phyloP scores from a whole-genome alignment of 306 rosid genomes.

The Carpinus fangiana region DNA sequence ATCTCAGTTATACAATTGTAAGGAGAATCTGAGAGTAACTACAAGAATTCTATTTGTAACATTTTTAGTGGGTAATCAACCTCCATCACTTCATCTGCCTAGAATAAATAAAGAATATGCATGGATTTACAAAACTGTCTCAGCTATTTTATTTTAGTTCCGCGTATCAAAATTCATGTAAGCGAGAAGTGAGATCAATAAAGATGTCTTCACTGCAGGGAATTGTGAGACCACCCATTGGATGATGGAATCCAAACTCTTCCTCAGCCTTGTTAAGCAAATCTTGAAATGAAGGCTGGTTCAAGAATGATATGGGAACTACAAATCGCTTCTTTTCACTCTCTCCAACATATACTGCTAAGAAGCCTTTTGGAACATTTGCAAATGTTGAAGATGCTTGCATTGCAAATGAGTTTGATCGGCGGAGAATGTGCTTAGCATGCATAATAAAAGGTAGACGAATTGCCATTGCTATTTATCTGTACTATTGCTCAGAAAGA shows the following conservation, averaged over 20 bases:
- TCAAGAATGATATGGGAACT: conserved; percentile 47
- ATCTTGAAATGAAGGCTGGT: conserved; percentile 43
- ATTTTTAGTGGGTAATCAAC: neutral
- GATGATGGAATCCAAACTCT: conserved; percentile 51
- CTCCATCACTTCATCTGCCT: neutral
- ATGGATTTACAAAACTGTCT: conserved; percentile 1
- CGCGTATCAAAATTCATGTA: conserved; percentile 9
- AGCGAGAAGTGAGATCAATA: conserved; percentile 31
- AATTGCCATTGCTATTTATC: conserved; percentile 19
- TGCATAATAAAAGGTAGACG: conserved; percentile 29
- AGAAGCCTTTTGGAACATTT: conserved; percentile 48
- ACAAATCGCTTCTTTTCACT: conserved; percentile 39
- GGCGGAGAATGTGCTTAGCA: conserved; percentile 42
- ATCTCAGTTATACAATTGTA: neutral
- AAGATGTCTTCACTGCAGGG: conserved; percentile 49
- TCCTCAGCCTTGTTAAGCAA: conserved; percentile 36
- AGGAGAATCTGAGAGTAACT: too few relatives aligned
- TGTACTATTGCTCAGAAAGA: neutral
- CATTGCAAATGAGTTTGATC: conserved; percentile 25
- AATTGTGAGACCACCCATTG: conserved; percentile 49
- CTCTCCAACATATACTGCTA: conserved; percentile 59
- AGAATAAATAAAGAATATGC: neutral
- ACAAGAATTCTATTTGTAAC: neutral
- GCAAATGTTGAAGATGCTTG: conserved; percentile 12
- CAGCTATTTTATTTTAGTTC: neutral